A percentile compares a stretch with the other conserved stretches of the same genome.
Evolutionary conservation across 208 protist genomes (phyloP).

Genomic region (Herpetomonas samuelpessoai): DNA sequence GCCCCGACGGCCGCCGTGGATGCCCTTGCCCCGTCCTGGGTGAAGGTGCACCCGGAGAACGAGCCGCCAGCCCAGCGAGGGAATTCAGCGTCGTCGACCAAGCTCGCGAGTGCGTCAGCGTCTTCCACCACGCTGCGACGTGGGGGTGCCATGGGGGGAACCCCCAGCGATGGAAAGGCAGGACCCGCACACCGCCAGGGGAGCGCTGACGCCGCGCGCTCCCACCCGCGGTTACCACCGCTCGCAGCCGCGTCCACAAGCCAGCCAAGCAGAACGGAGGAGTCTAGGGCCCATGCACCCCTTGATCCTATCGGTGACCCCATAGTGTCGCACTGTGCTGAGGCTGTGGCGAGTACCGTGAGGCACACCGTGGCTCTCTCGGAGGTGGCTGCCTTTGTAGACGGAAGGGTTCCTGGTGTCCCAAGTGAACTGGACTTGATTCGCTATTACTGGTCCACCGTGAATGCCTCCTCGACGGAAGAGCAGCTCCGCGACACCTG

Average conservation of each 20-base stretch:
- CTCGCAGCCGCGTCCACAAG: no score
- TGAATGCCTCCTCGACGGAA: not conserved
- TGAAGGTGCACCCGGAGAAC: not conserved
- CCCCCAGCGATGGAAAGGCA: no score
- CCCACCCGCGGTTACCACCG: no score
- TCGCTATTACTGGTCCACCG: constrained; percentile 37
- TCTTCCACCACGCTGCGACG: no score
- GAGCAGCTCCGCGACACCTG: constrained; percentile 16
- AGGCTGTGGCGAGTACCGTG: not conserved
- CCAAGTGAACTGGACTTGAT: constrained; percentile 23
- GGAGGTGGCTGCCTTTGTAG: constrained; percentile 1
- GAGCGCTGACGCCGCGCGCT: no score
- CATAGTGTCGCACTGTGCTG: not conserved
- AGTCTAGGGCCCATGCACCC: not conserved
- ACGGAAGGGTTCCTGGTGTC: constrained; percentile 2
- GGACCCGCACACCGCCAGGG: no score
- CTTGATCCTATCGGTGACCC: not conserved
- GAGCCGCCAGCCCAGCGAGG: not conserved
- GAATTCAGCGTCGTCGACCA: no score
- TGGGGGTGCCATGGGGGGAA: no score
- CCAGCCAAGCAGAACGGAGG: no score
- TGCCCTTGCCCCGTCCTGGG: not conserved
- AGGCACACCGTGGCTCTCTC: not conserved
- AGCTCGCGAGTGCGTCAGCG: no score
- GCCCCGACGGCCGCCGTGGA: not conserved